Evolutionary conservation across 2,329 filamentous ascomycete genomes (phyloP).

Genomic region (Cadophora luteo-olivacea): DNA sequence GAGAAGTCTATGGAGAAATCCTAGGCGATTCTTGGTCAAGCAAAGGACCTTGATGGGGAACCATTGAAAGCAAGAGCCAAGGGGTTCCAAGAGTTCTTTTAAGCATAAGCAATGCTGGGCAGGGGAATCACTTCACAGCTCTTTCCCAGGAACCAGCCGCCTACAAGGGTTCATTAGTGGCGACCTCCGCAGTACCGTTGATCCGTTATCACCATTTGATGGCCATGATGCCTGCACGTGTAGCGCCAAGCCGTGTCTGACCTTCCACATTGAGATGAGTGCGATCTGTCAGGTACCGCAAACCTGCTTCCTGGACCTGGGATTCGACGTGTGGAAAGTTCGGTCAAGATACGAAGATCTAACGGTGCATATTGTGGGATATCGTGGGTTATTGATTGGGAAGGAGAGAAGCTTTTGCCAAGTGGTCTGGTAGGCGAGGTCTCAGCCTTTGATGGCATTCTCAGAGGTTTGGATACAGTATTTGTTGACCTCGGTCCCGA

Average conservation of each 20-base stretch:
- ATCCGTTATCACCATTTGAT: slow-evolving; percentile 22
- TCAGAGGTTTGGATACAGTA: neutral
- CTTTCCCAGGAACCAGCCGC: slow-evolving; percentile 18
- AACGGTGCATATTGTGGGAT: neutral
- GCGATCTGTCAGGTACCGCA: slow-evolving; percentile 11
- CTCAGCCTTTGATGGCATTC: slow-evolving; percentile 1
- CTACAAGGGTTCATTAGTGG: slow-evolving; percentile 13
- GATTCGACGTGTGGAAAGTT: neutral
- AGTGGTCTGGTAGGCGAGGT: neutral
- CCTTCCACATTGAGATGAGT: slow-evolving; percentile 22
- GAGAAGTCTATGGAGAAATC: neutral
- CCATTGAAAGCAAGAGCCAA: neutral
- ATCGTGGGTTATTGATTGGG: slow-evolving; percentile 20
- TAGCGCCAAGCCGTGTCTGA: slow-evolving; percentile 13
- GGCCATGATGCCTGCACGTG: slow-evolving; percentile 13
- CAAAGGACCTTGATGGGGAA: slow-evolving; percentile 17
- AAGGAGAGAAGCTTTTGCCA: slow-evolving; percentile 22
- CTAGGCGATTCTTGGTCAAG: slow-evolving; percentile 17
- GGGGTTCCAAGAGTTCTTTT: slow-evolving; percentile 22
- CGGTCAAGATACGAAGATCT: neutral
- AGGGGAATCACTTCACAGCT: neutral
- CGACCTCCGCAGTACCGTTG: slow-evolving; percentile 25
- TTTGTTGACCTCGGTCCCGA: neutral
- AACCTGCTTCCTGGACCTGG: neutral
- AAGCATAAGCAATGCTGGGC: slow-evolving; percentile 1